phyloP scores from a whole-genome alignment of 148 eudicot genomes.

The Limonium bicolor region DNA sequence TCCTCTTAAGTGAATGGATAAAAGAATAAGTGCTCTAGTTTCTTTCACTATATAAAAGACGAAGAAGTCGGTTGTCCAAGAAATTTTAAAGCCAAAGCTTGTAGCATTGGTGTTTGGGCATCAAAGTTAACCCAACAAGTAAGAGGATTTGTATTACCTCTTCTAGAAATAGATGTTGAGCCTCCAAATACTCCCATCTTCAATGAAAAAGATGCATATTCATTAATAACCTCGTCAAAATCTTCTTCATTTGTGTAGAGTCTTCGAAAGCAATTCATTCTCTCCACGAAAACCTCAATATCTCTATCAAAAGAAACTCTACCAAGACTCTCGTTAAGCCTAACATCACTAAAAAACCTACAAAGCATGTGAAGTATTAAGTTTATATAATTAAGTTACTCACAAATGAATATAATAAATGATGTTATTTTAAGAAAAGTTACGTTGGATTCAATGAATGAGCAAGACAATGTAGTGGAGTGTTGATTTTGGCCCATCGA shows the following conservation, averaged over 20 bases:
- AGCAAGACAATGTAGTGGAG: slow-evolving; percentile 13
- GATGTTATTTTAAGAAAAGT: neutral
- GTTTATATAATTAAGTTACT: neutral
- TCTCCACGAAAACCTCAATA: neutral
- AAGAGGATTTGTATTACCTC: too few species aligned
- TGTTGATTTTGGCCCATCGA: slow-evolving; percentile 8
- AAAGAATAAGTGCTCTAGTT: slow-evolving; percentile 5
- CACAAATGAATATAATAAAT: neutral
- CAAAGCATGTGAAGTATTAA: too few species aligned
- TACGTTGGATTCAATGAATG: slow-evolving; percentile 14
- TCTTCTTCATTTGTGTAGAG: neutral
- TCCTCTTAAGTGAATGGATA: neutral
- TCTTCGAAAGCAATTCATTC: slow-evolving; percentile 4
- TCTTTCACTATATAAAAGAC: slow-evolving; percentile 7
- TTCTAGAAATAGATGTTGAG: too few species aligned
- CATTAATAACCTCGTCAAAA: too few species aligned
- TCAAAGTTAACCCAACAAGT: neutral
- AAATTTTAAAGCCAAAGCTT: neutral
- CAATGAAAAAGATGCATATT: too few species aligned
- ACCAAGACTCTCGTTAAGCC: neutral
- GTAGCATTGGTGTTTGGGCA: neutral
- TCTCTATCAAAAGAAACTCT: neutral
- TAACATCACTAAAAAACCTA: slow-evolving; percentile 3
- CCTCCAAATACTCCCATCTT: too few species aligned
- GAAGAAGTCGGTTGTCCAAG: slow-evolving; percentile 1